phyloP scores from a whole-genome alignment of 768 basidiomycete genomes.

The Sarcomyxa edulis region DNA sequence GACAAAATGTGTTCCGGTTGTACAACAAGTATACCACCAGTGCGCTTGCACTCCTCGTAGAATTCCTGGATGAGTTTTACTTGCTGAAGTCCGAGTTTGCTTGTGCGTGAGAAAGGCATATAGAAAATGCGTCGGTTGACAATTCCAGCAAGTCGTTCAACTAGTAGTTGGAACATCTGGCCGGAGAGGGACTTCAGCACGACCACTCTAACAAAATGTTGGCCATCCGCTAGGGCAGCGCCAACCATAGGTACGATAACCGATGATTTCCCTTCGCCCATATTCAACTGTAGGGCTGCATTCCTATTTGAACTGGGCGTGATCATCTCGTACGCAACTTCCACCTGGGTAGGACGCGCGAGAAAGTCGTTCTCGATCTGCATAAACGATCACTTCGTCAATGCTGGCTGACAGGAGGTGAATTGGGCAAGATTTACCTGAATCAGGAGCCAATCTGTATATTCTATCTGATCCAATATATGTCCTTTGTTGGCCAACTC shows the following conservation, averaged over 20 bases:
- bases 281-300: slow-evolving; percentile 44
- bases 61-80: slow-evolving; percentile 22
- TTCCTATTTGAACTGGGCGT: slow-evolving; percentile 28
- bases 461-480: slow-evolving; percentile 10
- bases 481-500: slow-evolving; percentile 17
- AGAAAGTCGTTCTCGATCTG: slow-evolving; percentile 43
- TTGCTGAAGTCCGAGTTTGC: slow-evolving; percentile 14
- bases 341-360: slow-evolving; percentile 34
- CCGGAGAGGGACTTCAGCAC: slow-evolving; percentile 40
- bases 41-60: slow-evolving; percentile 30
- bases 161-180: slow-evolving; percentile 47
- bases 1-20: slow-evolving; percentile 55
- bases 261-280: slow-evolving; percentile 54
- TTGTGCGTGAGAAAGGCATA: slow-evolving; percentile 43
- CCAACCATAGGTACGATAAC: slow-evolving; percentile 45
- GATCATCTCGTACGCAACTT: slow-evolving; percentile 43
- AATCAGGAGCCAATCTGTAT: slow-evolving; percentile 38
- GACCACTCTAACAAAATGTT: slow-evolving; percentile 40
- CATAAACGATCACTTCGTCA: slow-evolving; percentile 3
- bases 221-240: slow-evolving; percentile 34
- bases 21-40: slow-evolving; percentile 37
- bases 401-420: background rate
- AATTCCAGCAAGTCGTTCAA: slow-evolving; percentile 36
- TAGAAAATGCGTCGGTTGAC: slow-evolving; percentile 41
- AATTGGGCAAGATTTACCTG: slow-evolving; percentile 22